Conservation (phyloP, 495 filamentous ascomycete species). For the Penicillium fimorum region DNA sequence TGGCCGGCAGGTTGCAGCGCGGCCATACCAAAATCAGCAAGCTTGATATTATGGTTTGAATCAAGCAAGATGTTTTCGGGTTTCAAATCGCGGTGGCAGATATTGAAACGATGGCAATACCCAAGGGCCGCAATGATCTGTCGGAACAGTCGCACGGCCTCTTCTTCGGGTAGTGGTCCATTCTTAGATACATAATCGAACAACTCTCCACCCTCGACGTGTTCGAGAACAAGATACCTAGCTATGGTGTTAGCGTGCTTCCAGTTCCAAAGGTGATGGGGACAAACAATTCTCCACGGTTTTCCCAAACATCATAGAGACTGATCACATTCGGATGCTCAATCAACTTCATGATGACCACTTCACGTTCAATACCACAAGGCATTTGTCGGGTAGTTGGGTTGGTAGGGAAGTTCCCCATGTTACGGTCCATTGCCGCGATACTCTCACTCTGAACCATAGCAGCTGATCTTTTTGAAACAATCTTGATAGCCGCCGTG, state of each 20-base stretch:
- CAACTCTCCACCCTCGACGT: slow-evolving; percentile 85
- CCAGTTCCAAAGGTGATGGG: slow-evolving; percentile 33
- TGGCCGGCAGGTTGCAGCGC: slow-evolving; percentile 78
- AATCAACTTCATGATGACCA: slow-evolving; percentile 93
- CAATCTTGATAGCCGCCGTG: slow-evolving; percentile 88
- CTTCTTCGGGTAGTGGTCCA: slow-evolving; percentile 68
- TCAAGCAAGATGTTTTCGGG: slow-evolving; percentile 95
- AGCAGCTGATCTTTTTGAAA: slow-evolving; percentile 71
- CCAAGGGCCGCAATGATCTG: slow-evolving; percentile 90
- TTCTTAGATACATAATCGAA: slow-evolving; percentile 73
- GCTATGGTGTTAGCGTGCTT: neutral
- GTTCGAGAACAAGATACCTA: slow-evolving; percentile 97
- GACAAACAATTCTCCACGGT: slow-evolving; percentile 76
- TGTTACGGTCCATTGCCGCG: slow-evolving; percentile 63
- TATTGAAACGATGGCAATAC: slow-evolving; percentile 89
- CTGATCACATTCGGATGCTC: slow-evolving; percentile 90
- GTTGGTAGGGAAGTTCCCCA: slow-evolving; percentile 35
- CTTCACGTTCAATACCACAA: slow-evolving; percentile 83
- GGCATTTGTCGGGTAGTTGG: slow-evolving; percentile 66
- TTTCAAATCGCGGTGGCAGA: slow-evolving; percentile 95
- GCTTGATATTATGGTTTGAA: slow-evolving; percentile 68
- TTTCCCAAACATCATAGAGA: slow-evolving; percentile 95
- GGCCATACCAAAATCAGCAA: slow-evolving; percentile 98
- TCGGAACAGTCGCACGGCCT: slow-evolving; percentile 81
- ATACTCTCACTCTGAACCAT: slow-evolving; percentile 74